Evolutionary conservation across 768 basidiomycete genomes (phyloP).

Genomic region (Porpolomopsis calyptriformis): DNA sequence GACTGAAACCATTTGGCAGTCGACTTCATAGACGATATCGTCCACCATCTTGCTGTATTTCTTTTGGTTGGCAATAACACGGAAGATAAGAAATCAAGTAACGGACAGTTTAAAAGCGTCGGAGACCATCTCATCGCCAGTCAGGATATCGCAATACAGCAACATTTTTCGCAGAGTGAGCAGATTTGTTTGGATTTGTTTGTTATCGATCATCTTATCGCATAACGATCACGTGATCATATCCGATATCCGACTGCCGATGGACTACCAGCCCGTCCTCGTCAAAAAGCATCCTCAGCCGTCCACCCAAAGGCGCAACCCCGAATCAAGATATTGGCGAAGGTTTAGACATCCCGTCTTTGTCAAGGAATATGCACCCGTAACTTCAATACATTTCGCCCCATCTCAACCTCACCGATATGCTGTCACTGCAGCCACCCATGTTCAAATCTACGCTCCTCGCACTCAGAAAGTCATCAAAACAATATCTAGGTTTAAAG

Average conservation of each 20-base stretch:
- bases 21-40: constrained; percentile 75
- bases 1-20: constrained; percentile 60
- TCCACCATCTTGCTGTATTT: constrained; percentile 60
- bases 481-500: constrained; percentile 94
- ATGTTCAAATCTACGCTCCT: constrained; percentile 92
- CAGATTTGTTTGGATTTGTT: constrained; percentile 1
- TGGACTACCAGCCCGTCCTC: constrained; percentile 77
- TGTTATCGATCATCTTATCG: constrained; percentile 31
- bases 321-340: constrained; percentile 80
- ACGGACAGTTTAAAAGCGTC: constrained; percentile 84
- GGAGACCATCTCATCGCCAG: constrained; percentile 85
- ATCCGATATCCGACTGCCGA: constrained; percentile 20
- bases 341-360: constrained; percentile 87
- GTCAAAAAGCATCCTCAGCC: constrained; percentile 49
- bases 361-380: constrained; percentile 92
- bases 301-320: constrained; percentile 46
- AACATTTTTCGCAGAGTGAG: constrained; percentile 42
- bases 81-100: background rate
- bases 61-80: background rate
- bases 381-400: constrained; percentile 91
- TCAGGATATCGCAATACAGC: constrained; percentile 62
- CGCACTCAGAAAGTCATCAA: constrained; percentile 94
- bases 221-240: constrained; percentile 10
- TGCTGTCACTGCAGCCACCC: constrained; percentile 88
- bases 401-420: constrained; percentile 82